Evolutionary conservation across 2,329 filamentous ascomycete genomes (phyloP), one percentile per base, ranked within the genome.

Genomic region (Aureobasidium sp.): DNA sequence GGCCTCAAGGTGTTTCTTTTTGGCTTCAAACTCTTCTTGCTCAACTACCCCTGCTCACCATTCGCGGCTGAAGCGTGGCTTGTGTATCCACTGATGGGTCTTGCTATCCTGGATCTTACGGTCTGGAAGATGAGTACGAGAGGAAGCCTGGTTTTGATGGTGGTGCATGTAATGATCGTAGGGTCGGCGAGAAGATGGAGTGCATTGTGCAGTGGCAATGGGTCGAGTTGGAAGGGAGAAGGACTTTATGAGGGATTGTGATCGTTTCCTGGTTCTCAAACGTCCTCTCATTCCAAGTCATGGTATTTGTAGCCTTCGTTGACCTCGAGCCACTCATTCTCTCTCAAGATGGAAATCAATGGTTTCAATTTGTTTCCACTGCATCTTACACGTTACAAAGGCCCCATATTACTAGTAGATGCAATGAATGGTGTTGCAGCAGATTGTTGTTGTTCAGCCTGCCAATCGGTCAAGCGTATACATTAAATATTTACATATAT

Each of bases 41-140:
- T 94, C 10, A 79, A 82, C 2, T 79, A 81, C 49, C 82, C 87
- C 0, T 96, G 91, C 72, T 85, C 84, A 71, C 91, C 91, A 0
- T 85, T 86, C 62, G 84, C 85, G 47, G 79, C 84, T 16, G 86
- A 82, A 49, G 77, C 84, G 7, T 82, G 82, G 72, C 74, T 91
- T 5, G 79, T 85, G 5, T 85, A 87, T 66, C 85, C 88, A 3
- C 76, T 96, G 2, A 75, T 95, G 5, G 74, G 82, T 4, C 72
- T 93, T 10, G 92, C 96, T 67, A 71, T 87, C 6, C 66, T 81
- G 53, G 96, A 96, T 72, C 75, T 91, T 7, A 48, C 54, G 13
- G 32, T 47, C 3, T 47, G 21, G 54, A 47, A 65, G 0, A 72
- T 73, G 45, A 73, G 74, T 13, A 55, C 74, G 49, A 66, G 67